These are phyloP conservation scores for Camellia sinensis DNA, from an alignment of 148 eudicot genomes.

Conservation along the genomic window DNA sequence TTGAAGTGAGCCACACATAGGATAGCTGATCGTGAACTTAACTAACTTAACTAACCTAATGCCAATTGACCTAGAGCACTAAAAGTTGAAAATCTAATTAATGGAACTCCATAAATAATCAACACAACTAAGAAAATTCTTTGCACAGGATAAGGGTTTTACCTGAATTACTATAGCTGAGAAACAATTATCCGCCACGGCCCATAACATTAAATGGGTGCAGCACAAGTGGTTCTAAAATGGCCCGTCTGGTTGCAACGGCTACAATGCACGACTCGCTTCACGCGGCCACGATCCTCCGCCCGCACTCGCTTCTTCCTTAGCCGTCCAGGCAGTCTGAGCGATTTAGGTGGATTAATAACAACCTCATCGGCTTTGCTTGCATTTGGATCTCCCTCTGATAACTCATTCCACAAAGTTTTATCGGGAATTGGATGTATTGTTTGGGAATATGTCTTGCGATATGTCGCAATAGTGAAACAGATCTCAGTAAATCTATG, in stretches of 20 bases:
- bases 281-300: slow-evolving; percentile 53
- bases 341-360: slow-evolving; percentile 54
- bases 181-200: not conserved
- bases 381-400: slow-evolving; percentile 29
- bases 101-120: not conserved
- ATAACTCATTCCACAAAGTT: slow-evolving; percentile 42
- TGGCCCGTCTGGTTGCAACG: slow-evolving; percentile 68
- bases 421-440: slow-evolving; percentile 56
- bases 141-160: slow-evolving; percentile 6
- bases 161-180: not conserved
- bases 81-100: not conserved
- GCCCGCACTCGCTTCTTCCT: slow-evolving; percentile 52
- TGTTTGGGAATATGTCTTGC: slow-evolving; percentile 50
- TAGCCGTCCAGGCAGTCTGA: slow-evolving; percentile 49
- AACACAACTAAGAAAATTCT: not conserved
- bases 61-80: not conserved
- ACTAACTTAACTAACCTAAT: slow-evolving; percentile 3
- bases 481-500: slow-evolving; percentile 52
- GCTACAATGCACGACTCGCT: slow-evolving; percentile 62
- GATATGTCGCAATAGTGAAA: slow-evolving; percentile 52
- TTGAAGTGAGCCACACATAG: not conserved
- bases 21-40: not conserved
- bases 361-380: slow-evolving; percentile 21
- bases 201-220: slow-evolving; percentile 27
- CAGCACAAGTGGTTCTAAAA: slow-evolving; percentile 58